Evolutionary conservation across 805 yeast species (phyloP).

Genomic region (Hanseniaspora lindneri): DNA sequence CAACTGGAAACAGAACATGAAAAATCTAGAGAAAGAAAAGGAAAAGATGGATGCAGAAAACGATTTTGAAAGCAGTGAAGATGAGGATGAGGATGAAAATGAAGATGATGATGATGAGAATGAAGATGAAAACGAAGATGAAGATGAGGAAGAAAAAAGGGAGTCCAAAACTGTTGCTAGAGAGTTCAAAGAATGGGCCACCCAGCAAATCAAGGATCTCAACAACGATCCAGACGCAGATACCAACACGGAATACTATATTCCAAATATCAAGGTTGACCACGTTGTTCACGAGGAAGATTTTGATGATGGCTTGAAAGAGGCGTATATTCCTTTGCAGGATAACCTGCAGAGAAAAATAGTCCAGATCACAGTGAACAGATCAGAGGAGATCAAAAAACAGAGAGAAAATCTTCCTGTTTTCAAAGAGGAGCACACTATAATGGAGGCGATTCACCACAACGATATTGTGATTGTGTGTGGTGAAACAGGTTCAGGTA

Average conservation of each 20-base stretch:
- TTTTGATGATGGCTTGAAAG: slow-evolving; percentile 53
- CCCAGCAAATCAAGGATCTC: slow-evolving; percentile 48
- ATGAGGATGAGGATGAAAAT: background rate
- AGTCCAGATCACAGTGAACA: slow-evolving; percentile 51
- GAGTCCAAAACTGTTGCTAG: slow-evolving; percentile 38
- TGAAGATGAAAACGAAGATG: slow-evolving; percentile 26
- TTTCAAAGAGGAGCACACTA: slow-evolving; percentile 74
- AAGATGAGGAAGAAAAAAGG: slow-evolving; percentile 24
- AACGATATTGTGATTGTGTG: slow-evolving; percentile 83
- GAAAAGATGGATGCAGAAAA: slow-evolving; percentile 44
- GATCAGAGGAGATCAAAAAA: slow-evolving; percentile 55
- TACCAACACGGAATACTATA: slow-evolving; percentile 40
- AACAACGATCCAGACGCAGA: slow-evolving; percentile 66
- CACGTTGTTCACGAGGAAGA: slow-evolving; percentile 60
- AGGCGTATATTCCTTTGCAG: slow-evolving; percentile 50
- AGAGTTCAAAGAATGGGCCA: slow-evolving; percentile 84
- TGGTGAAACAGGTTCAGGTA: slow-evolving; percentile 98
- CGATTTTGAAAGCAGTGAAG: slow-evolving; percentile 39
- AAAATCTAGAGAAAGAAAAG: slow-evolving; percentile 35
- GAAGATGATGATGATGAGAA: slow-evolving; percentile 18
- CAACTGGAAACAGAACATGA: slow-evolving; percentile 60
- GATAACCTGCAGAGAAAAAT: slow-evolving; percentile 43
- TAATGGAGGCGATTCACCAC: slow-evolving; percentile 92
- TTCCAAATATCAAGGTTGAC: slow-evolving; percentile 43
- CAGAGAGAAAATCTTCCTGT: slow-evolving; percentile 73